Percentiles rank a stretch among this genome's conserved stretches.
These are phyloP conservation scores for peach (Prunus persica) DNA, from an alignment of 306 rosid genomes.

Conservation along the genomic window Prunus_persica_NCBIv2 NC_034015.1:18664501-18665000, in stretches of 20 bases:
- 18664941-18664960: constrained; percentile 71
- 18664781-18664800: constrained; percentile 1
- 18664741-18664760: constrained; percentile 95
- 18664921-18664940: constrained; percentile 54
- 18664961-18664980: constrained; percentile 83
- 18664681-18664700: constrained; percentile 74
- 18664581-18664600: not conserved
- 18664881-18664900: constrained; percentile 5
- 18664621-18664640: constrained; percentile 89
- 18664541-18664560: not conserved
- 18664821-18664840: constrained; percentile 13
- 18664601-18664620: constrained; percentile 55
- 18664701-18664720: constrained; percentile 69
- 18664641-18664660: constrained; percentile 96
- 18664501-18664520: not conserved
- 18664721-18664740: constrained; percentile 79
- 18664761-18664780: constrained; percentile 72
- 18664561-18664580: not conserved
- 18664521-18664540: not conserved
- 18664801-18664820: constrained; percentile 13
- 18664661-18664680: constrained; percentile 93
- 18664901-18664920: constrained; percentile 4
- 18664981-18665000: constrained; percentile 74
- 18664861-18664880: not conserved
- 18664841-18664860: too few species aligned